Percentiles rank a stretch among this genome's conserved stretches.
Conservation (phyloP, 2,329 filamentous ascomycete genomes). For the Penicillium nordicum region DNA sequence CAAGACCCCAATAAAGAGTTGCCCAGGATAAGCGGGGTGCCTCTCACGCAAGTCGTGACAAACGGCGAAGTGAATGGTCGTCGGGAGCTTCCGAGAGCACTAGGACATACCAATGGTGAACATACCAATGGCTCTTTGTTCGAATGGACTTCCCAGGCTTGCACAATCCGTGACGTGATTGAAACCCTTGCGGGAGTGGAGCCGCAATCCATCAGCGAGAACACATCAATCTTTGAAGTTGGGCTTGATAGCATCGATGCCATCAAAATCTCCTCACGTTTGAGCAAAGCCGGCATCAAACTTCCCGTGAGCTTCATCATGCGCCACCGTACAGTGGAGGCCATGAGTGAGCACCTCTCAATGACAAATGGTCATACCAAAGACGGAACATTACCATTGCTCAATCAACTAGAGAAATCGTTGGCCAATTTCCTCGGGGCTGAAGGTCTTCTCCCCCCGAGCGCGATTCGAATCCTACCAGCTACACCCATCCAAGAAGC, state of each 20-base stretch:
- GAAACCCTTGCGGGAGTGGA: constrained; percentile 58
- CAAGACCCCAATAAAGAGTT: constrained; percentile 27
- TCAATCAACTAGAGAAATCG: constrained; percentile 21
- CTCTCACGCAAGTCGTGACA: neutral
- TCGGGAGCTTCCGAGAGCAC: neutral
- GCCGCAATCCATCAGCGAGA: constrained; percentile 51
- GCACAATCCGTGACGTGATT: constrained; percentile 59
- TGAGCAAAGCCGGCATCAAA: constrained; percentile 59
- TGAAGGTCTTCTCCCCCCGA: constrained; percentile 35
- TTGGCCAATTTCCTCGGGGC: constrained; percentile 42
- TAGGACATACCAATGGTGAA: neutral
- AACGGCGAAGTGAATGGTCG: neutral
- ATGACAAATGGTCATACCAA: constrained; percentile 25
- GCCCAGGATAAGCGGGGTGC: constrained; percentile 13
- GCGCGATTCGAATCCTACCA: constrained; percentile 63
- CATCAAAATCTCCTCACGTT: constrained; percentile 73
- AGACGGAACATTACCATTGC: constrained; percentile 12
- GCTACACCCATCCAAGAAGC: constrained; percentile 81
- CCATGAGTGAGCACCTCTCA: constrained; percentile 47
- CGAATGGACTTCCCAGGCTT: constrained; percentile 57
- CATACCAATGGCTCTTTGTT: constrained; percentile 39
- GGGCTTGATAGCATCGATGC: constrained; percentile 90
- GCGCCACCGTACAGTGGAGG: constrained; percentile 64
- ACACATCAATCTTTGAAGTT: constrained; percentile 70
- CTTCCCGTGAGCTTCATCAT: constrained; percentile 75